Conservation (phyloP, 345 rosid species). For the Melaleuca alternifolia region DNA sequence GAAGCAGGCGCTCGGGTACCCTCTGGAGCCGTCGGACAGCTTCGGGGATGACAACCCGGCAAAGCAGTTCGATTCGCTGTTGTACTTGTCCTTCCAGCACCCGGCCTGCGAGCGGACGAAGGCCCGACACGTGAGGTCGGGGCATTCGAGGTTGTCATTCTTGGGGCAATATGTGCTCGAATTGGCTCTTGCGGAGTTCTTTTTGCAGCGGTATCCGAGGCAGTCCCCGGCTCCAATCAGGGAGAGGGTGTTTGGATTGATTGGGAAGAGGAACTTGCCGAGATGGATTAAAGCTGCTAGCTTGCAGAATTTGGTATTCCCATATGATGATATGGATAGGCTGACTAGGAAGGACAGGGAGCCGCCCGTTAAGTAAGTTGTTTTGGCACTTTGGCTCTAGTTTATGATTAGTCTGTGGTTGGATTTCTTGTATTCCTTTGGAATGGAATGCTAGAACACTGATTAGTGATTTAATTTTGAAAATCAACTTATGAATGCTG, state of each 20-base stretch:
- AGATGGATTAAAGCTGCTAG: constrained; percentile 85
- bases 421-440: background rate
- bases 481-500: background rate
- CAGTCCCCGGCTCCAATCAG: constrained; percentile 85
- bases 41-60: constrained; percentile 84
- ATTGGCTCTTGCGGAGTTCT: constrained; percentile 66
- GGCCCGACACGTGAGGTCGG: constrained; percentile 74
- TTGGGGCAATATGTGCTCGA: constrained; percentile 93
- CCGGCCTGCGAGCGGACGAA: constrained; percentile 77
- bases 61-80: constrained; percentile 77
- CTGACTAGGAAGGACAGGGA: constrained; percentile 65
- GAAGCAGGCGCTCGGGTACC: constrained; percentile 89
- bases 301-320: constrained; percentile 84
- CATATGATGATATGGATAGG: constrained; percentile 84
- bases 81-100: constrained; percentile 87
- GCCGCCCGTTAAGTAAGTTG: constrained; percentile 83
- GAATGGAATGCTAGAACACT: background rate
- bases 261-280: constrained; percentile 83
- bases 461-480: background rate
- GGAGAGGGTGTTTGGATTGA: constrained; percentile 86
- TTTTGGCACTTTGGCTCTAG: background rate
- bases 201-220: constrained; percentile 89
- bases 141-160: constrained; percentile 74
- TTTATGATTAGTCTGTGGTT: background rate
- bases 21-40: constrained; percentile 53